phyloP scores from a whole-genome alignment of 306 rosid species.

The Cucumis cinereus region DNA sequence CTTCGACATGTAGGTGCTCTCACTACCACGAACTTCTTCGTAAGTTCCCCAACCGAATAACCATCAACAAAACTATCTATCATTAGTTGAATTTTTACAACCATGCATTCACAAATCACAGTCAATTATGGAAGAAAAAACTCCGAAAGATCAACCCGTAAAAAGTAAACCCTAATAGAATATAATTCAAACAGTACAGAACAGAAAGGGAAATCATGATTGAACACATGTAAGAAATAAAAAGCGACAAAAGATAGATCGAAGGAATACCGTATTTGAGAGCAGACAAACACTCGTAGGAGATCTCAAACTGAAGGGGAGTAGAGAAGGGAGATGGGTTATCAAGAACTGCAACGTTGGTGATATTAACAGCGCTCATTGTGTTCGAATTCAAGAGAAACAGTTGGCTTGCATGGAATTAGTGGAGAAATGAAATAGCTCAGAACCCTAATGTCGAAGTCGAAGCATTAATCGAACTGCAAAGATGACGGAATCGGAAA shows the following conservation, averaged over 20 bases:
- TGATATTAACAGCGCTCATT: constrained; percentile 86
- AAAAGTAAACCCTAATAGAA: constrained; percentile 1
- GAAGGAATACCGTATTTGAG: constrained; percentile 46
- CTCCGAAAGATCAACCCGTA: background rate
- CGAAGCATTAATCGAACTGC: background rate
- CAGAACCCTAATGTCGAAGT: background rate
- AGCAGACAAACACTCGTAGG: constrained; percentile 72
- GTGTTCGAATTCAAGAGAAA: background rate
- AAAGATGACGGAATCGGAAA: background rate
- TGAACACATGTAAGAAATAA: background rate
- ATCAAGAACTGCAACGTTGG: constrained; percentile 77
- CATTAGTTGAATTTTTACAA: background rate
- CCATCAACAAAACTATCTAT: background rate
- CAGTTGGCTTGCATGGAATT: background rate
- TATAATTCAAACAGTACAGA: background rate
- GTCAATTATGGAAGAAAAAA: background rate
- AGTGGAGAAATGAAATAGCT: background rate
- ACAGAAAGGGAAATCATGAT: too few species aligned
- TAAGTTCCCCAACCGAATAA: background rate
- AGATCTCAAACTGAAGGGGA: constrained; percentile 82
- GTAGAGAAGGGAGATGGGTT: constrained; percentile 62
- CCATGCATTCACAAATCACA: background rate
- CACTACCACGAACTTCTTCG: background rate
- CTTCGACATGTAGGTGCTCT: background rate
- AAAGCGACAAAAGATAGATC: background rate